These are phyloP conservation scores for Suillus spraguei DNA, from an alignment of 768 basidiomycete genomes.

Conservation along the genomic window DNA sequence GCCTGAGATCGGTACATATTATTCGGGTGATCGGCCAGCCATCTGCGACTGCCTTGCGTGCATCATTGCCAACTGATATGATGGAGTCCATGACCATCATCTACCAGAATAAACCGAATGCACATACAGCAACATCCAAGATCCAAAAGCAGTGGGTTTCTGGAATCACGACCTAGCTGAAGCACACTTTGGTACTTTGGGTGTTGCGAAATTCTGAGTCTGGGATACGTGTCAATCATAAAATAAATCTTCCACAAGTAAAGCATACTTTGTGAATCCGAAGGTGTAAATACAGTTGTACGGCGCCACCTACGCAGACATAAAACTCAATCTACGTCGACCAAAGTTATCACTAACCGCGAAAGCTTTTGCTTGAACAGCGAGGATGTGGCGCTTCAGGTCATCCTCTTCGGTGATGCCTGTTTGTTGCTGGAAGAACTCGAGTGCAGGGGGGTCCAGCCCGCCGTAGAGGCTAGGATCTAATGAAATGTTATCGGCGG, in stretches of 20 bases:
- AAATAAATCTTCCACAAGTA: background rate
- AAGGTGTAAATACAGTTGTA: slow-evolving; percentile 28
- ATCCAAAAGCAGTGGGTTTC: slow-evolving; percentile 43
- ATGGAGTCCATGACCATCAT: background rate
- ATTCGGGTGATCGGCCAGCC: slow-evolving; percentile 42
- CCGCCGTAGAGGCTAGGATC: slow-evolving; percentile 21
- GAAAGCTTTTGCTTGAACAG: slow-evolving; percentile 36
- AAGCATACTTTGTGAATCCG: slow-evolving; percentile 19
- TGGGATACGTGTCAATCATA: slow-evolving; percentile 10
- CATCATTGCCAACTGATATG: slow-evolving; percentile 43
- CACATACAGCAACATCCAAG: slow-evolving; percentile 46
- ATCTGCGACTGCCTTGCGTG: slow-evolving; percentile 41
- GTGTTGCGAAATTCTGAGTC: slow-evolving; percentile 23
- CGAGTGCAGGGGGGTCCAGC: slow-evolving; percentile 14
- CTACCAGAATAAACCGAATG: background rate
- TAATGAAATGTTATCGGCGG: background rate
- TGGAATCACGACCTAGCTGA: slow-evolving; percentile 37
- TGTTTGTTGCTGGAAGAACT: slow-evolving; percentile 32
- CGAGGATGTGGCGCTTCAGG: slow-evolving; percentile 35
- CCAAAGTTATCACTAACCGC: slow-evolving; percentile 22
- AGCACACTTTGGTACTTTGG: slow-evolving; percentile 32
- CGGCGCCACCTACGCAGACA: slow-evolving; percentile 19
- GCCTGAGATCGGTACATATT: slow-evolving; percentile 40
- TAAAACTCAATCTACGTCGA: background rate
- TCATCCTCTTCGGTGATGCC: slow-evolving; percentile 32